phyloP scores from a whole-genome alignment of 2,329 filamentous ascomycete genomes.

The Sporothrix euskadiensis region DNA sequence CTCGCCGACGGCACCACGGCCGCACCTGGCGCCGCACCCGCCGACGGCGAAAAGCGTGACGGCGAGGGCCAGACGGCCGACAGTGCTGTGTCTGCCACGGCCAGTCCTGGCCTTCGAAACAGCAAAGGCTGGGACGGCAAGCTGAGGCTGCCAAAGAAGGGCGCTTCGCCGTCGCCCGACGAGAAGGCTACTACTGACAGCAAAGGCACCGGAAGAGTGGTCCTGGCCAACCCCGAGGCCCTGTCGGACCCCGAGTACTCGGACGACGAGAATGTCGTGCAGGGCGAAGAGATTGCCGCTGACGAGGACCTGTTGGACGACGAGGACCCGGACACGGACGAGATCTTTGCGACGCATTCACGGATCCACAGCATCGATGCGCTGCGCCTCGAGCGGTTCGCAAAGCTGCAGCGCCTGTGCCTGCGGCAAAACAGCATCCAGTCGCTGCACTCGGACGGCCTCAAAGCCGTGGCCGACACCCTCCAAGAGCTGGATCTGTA shows the following conservation, averaged over 20 bases:
- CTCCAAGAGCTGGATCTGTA: constrained; percentile 90
- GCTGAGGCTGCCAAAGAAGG: constrained; percentile 67
- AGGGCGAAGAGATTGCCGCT: constrained; percentile 72
- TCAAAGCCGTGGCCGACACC: constrained; percentile 63
- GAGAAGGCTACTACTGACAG: neutral
- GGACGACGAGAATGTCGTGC: constrained; percentile 66
- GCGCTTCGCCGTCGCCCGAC: neutral
- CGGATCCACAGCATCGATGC: constrained; percentile 76
- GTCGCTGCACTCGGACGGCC: constrained; percentile 56
- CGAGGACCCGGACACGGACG: constrained; percentile 63
- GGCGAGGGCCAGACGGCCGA: constrained; percentile 42
- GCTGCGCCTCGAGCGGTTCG: constrained; percentile 81
- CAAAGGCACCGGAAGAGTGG: constrained; percentile 40
- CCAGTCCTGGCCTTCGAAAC: constrained; percentile 54
- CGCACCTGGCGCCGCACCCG: neutral
- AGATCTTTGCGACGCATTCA: constrained; percentile 88
- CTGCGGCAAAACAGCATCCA: constrained; percentile 90
- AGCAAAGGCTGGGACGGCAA: constrained; percentile 83
- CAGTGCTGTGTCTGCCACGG: constrained; percentile 38
- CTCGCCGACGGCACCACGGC: constrained; percentile 26
- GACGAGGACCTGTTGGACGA: constrained; percentile 72
- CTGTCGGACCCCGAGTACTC: constrained; percentile 84
- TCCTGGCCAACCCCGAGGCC: constrained; percentile 75
- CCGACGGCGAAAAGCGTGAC: constrained; percentile 34
- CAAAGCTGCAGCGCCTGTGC: constrained; percentile 72